Evolutionary conservation across 257 asterid genomes (phyloP).

Genomic region (Nicotiana obtusifolia): DNA sequence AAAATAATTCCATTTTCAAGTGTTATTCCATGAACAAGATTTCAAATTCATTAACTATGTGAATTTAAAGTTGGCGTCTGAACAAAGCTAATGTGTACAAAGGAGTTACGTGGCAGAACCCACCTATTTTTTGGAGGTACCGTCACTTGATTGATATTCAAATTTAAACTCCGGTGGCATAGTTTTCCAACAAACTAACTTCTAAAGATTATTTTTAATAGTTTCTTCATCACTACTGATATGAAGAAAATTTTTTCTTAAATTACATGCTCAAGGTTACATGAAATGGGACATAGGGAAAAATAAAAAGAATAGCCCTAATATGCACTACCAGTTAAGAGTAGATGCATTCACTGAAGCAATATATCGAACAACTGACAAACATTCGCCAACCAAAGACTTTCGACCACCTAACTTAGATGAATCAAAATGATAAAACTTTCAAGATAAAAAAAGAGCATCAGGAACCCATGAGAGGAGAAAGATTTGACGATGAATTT

Average conservation of each 20-base stretch:
- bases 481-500: background rate
- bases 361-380: background rate
- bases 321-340: background rate
- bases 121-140: constrained; percentile 27
- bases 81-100: background rate
- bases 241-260: background rate
- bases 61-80: background rate
- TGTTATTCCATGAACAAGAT: background rate
- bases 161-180: too few species aligned
- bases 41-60: background rate
- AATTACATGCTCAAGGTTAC: background rate
- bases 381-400: background rate
- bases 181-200: background rate
- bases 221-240: background rate
- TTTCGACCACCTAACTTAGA: background rate
- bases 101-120: background rate
- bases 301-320: background rate
- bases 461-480: background rate
- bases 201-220: background rate
- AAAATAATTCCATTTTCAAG: background rate
- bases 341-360: background rate
- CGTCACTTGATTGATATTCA: too few species aligned
- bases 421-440: background rate
- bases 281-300: background rate
- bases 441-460: background rate